Conservation (phyloP, 495 filamentous ascomycete species). For the Hyaloscypha hepaticicola region DNA sequence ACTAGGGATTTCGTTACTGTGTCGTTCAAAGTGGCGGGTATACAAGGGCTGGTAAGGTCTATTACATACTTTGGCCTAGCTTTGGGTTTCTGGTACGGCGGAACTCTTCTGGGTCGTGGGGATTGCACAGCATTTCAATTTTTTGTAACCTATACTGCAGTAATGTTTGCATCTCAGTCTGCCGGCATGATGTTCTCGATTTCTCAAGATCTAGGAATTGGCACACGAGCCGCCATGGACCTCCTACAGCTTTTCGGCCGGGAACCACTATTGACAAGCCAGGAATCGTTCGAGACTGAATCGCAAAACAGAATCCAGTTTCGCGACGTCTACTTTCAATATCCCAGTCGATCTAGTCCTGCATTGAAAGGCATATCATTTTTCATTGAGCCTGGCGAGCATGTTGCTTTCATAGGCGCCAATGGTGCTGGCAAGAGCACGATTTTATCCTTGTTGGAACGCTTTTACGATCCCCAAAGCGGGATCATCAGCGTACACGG, state of each 20-base stretch:
- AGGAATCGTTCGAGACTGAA: conserved; percentile 20
- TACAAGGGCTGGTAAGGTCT: background rate
- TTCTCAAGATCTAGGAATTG: conserved; percentile 39
- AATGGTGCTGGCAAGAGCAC: too few species aligned
- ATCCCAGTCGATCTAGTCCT: too few species aligned
- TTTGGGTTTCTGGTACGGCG: conserved; percentile 36
- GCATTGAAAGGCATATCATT: too few species aligned
- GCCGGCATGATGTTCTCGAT: background rate
- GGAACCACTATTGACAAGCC: conserved; percentile 23
- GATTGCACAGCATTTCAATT: conserved; percentile 57
- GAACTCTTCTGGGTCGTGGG: conserved; percentile 37
- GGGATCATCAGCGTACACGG: too few species aligned
- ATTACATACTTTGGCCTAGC: conserved; percentile 2
- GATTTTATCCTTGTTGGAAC: too few species aligned
- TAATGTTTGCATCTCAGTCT: conserved; percentile 48
- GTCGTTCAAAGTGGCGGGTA: background rate
- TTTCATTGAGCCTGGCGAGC: too few species aligned
- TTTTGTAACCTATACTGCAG: conserved; percentile 60
- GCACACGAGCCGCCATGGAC: conserved; percentile 35
- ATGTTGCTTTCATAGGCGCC: too few species aligned
- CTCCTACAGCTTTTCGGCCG: conserved; percentile 44
- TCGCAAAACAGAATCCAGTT: background rate
- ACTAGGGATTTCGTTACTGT: conserved; percentile 31
- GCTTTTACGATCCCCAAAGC: too few species aligned
- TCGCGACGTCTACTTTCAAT: conserved; percentile 3